Base-by-base conservation (phyloP, 1,284 basidiomycete species). In the Lentinula novae-zelandiae region DNA sequence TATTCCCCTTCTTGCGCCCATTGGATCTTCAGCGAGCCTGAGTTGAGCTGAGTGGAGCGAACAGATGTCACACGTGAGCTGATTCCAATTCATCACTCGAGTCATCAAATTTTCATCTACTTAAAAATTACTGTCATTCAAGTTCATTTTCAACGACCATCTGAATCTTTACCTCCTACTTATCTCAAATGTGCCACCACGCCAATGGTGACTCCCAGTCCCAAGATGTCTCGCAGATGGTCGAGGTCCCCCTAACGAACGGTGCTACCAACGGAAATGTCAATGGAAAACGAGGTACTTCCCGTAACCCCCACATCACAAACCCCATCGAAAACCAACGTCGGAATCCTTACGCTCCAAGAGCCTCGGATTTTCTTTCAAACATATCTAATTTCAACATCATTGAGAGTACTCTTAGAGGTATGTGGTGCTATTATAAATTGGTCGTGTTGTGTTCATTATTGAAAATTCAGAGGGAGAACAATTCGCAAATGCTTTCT, bases 401-500 rank as follows among this genome's bases (percentile, higher is more conserved):
- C 78, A 98, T 98, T 73, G 96, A 98, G 80, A 94, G 91, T 69
- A 98, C 96, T 8, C 83, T 98, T 61, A 82, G 96, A 84, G 94
- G 94, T 93, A 62, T 63, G 81, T 73, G 33, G 48, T 51, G 15
- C 17, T 61, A 20, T 60, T 44, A 15, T 58, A 51, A 17, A 51
- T 52, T 40, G 10, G 44, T 61, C n/a, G 58, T 59, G 46, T 56
- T 33, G 49, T 22, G 10, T 39, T 31, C 13, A 46, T 58, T 22
- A 20, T 49, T 17, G 48, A 20, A 33, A 54, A 20, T 17, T 27
- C 60, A 96, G 95, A 98, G 92, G 95, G 96, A 69, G 93, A 99
- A 78, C 95, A 99, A 76, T 99, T 99, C 70, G 96, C 97, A 66
- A 99, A 98, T 72, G 96, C 97, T 60, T 99, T 98, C 83, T 98